Evolutionary conservation across 371 early-diverging fungal species (phyloP), one percentile per base, ranked within the genome.

Genomic region (Saksenaea oblongispora): DNA sequence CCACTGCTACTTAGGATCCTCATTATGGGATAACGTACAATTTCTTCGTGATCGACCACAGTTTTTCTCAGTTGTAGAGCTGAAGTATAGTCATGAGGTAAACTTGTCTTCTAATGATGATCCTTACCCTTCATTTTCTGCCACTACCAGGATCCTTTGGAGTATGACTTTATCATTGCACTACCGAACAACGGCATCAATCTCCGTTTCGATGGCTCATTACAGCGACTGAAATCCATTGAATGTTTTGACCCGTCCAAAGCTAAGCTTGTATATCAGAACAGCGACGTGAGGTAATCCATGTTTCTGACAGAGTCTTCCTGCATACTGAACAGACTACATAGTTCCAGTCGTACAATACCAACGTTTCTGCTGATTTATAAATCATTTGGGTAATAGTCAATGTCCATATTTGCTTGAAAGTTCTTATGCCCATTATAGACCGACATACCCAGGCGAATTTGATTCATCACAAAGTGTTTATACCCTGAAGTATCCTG

Each of bases 401-500:
- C 5, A 26, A 17, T 36, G 54, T 17, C 14, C 28, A 17, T 34
- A 35, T 58, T 24, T 37, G 5, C 22, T 47, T 22, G 3, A 47
- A 18, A 9, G 22, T 5, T 8, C 22, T 22, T 22, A 39, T 47
- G 22, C 51, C 5, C 10, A 22, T 34, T 34, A 62, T 64, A 85
- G 82, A 26, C 88, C 88, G 11, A 88, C 87, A 1, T 85, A 82
- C 71, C 89, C 87, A 28, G 93, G 93, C 24, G 85, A 82, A 59
- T 89, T 87, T 65, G 84, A 87, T 65, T 54, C 65, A 0, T 61
- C 68, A 15, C 78, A 74, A 56, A 75, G 82, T 18, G 68, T 77
- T 41, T 92, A 90, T 56, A 87, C 87, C 2, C 67, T 91, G 17
- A 85, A 80, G 59, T 92, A 92, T 69, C 91, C 90, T 17, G 90